phyloP scores from a whole-genome alignment of 768 basidiomycete genomes.

The Grammothele lineata region DNA sequence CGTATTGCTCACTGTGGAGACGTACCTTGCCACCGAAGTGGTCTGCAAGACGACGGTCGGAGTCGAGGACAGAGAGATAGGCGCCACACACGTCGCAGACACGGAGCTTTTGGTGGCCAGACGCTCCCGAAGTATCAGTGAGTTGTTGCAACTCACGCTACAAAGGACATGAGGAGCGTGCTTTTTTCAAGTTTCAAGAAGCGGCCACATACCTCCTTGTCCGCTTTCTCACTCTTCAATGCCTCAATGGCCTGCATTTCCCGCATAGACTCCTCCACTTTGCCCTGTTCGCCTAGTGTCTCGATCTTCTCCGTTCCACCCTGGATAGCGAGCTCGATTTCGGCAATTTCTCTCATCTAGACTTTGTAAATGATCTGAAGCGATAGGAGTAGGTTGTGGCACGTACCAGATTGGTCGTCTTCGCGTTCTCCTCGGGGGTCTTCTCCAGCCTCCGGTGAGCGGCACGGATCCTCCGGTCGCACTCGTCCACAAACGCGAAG shows the following conservation, averaged over 20 bases:
- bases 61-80: conserved; percentile 97
- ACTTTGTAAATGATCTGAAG: neutral
- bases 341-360: conserved; percentile 98
- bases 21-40: conserved; percentile 99
- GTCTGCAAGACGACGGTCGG: conserved; percentile 96
- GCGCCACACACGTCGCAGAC: conserved; percentile 99
- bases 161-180: neutral
- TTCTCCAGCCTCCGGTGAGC: conserved; percentile 96
- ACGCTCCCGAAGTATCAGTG: conserved; percentile 97
- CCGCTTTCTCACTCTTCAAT: conserved; percentile 89
- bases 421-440: conserved; percentile 99
- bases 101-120: conserved; percentile 98
- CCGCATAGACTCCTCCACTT: conserved; percentile 97
- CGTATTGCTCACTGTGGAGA: neutral
- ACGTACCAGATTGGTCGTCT: conserved; percentile 90
- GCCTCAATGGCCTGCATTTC: conserved; percentile 98
- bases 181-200: neutral
- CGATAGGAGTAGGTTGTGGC: neutral
- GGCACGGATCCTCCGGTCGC: conserved; percentile 91
- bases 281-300: conserved; percentile 93
- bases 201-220: conserved; percentile 74
- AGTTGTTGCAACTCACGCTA: conserved; percentile 92
- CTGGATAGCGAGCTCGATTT: conserved; percentile 98
- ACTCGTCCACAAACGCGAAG: conserved; percentile 95
- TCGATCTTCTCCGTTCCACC: conserved; percentile 99